A percentile compares a stretch with the other conserved stretches of the same genome.
These are phyloP conservation scores for Setomelanomma holmii DNA, from an alignment of 2,329 filamentous ascomycete genomes.

Conservation along the genomic window DNA sequence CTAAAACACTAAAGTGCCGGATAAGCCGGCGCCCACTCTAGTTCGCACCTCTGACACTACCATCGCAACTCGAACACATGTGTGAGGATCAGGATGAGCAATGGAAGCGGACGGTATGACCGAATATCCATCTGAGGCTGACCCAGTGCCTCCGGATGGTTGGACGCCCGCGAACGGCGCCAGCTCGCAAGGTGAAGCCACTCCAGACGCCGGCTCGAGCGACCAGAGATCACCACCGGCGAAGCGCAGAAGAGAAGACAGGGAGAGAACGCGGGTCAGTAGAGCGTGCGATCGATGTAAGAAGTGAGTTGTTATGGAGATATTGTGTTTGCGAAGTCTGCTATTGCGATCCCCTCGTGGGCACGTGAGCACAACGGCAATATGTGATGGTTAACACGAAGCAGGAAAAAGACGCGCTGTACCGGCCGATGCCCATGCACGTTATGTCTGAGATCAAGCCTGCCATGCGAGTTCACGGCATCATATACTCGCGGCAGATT, in stretches of 20 bases:
- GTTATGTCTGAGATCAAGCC: slow-evolving; percentile 38
- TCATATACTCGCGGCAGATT: slow-evolving; percentile 57
- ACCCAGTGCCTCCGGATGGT: neutral
- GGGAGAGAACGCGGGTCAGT: slow-evolving; percentile 53
- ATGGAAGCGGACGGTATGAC: too few species aligned
- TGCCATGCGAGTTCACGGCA: slow-evolving; percentile 58
- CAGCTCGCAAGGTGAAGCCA: neutral
- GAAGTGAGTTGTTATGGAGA: slow-evolving; percentile 43
- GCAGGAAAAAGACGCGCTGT: slow-evolving; percentile 48
- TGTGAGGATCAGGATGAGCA: too few species aligned
- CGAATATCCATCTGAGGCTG: neutral
- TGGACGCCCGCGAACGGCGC: neutral
- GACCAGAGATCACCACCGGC: slow-evolving; percentile 32
- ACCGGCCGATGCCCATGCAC: slow-evolving; percentile 46
- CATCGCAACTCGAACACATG: too few species aligned
- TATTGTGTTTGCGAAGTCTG: neutral
- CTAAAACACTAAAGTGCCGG: too few species aligned
- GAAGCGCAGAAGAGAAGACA: slow-evolving; percentile 44
- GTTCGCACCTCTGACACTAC: too few species aligned
- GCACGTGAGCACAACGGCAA: neutral
- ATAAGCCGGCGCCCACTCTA: too few species aligned
- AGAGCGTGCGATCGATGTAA: slow-evolving; percentile 59
- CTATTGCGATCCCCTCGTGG: too few species aligned
- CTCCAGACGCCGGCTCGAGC: slow-evolving; percentile 17
- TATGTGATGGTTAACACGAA: slow-evolving; percentile 13